Evolutionary conservation across 2,329 filamentous ascomycete species (phyloP).

Genomic region (Aspergillus uvarum): DNA sequence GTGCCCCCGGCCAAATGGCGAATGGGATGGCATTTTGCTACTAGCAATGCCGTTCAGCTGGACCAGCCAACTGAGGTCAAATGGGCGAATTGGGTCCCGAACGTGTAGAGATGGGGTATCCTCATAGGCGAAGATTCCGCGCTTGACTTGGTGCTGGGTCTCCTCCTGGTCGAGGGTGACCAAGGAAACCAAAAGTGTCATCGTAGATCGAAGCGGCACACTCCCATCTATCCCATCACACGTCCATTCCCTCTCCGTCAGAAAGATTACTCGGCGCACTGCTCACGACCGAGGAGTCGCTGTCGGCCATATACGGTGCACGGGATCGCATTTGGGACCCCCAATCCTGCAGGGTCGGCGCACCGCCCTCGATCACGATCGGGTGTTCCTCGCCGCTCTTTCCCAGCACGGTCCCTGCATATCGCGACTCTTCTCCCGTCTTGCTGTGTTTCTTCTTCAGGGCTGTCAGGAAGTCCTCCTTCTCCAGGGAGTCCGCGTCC

Average conservation of each 20-base stretch:
- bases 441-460: conserved; percentile 93
- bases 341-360: conserved; percentile 69
- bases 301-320: conserved; percentile 28
- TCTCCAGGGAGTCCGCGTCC: conserved; percentile 53
- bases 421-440: conserved; percentile 81
- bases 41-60: not conserved
- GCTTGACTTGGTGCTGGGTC: not conserved
- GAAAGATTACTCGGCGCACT: conserved; percentile 43
- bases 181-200: not conserved
- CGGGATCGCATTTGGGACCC: conserved; percentile 38
- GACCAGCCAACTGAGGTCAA: conserved; percentile 1
- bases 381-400: conserved; percentile 68
- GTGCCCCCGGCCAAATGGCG: not conserved
- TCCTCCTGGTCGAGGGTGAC: not conserved
- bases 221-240: conserved; percentile 22
- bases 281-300: conserved; percentile 40
- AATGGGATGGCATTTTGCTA: not conserved
- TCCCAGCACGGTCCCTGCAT: conserved; percentile 80
- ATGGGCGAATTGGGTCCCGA: not conserved
- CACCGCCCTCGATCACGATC: conserved; percentile 76
- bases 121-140: not conserved
- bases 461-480: conserved; percentile 69
- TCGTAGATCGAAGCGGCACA: not conserved
- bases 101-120: not conserved
- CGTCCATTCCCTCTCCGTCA: conserved; percentile 39